These are phyloP conservation scores for Talaromyces sp. DNA, from an alignment of 2,329 filamentous ascomycete species.

Conservation along the genomic window DNA sequence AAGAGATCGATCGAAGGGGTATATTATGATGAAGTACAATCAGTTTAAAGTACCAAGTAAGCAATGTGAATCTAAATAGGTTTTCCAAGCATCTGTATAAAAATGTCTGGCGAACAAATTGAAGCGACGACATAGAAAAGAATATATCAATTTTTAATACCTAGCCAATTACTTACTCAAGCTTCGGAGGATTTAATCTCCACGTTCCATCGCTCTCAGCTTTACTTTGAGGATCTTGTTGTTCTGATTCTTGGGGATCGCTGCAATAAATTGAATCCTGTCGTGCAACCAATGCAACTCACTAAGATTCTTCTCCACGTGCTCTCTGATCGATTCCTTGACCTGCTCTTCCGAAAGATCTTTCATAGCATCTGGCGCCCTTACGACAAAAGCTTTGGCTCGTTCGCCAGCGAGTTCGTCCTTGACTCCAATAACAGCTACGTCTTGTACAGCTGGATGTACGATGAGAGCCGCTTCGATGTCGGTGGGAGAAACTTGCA, in stretches of 20 bases:
- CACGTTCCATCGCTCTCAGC: constrained; percentile 25
- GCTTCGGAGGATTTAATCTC: background rate
- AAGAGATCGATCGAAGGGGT: background rate
- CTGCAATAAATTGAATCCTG: constrained; percentile 34
- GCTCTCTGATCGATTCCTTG: constrained; percentile 29
- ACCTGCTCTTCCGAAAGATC: constrained; percentile 20
- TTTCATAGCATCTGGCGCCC: constrained; percentile 16
- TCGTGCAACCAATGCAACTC: constrained; percentile 35
- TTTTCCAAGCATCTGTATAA: background rate
- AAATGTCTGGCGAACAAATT: background rate
- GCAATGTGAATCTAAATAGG: background rate
- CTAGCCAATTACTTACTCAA: background rate
- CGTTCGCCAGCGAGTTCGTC: constrained; percentile 39
- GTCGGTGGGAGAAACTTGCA: constrained; percentile 50
- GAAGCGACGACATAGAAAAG: background rate
- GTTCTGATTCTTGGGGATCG: constrained; percentile 38
- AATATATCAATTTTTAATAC: background rate
- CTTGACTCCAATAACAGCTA: constrained; percentile 45
- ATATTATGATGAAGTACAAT: background rate
- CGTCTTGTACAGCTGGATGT: constrained; percentile 42
- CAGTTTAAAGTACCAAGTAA: background rate
- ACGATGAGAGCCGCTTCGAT: constrained; percentile 45
- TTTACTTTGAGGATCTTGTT: constrained; percentile 37
- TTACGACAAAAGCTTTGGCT: constrained; percentile 45
- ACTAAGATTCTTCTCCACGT: constrained; percentile 28